Conservation (phyloP, 495 filamentous ascomycete species). For the Penicillium psychrofluorescens region DNA sequence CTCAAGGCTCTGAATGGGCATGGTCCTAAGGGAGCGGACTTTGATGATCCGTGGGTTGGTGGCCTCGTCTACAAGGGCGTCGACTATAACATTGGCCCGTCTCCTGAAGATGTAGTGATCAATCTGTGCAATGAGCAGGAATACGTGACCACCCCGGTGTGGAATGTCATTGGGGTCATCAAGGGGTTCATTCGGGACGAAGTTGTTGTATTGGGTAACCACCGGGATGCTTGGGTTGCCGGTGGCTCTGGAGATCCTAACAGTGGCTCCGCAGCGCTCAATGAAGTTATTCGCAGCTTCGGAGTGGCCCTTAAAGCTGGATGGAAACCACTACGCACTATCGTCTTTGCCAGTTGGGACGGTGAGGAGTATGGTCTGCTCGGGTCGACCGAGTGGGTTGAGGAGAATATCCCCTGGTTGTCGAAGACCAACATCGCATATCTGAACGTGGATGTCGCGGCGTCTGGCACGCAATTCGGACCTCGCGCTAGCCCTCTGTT, state of each 20-base stretch:
- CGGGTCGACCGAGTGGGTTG: conserved; percentile 69
- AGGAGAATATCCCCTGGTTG: conserved; percentile 84
- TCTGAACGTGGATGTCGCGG: conserved; percentile 63
- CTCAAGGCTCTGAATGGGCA: conserved; percentile 84
- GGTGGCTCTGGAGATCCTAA: conserved; percentile 82
- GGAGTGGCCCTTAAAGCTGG: conserved; percentile 64
- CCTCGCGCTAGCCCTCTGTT: conserved; percentile 62
- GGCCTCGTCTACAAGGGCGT: conserved; percentile 79
- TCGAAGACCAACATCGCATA: conserved; percentile 64
- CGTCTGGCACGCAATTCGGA: conserved; percentile 40
- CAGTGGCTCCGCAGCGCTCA: conserved; percentile 80
- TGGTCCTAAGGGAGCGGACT: conserved; percentile 69
- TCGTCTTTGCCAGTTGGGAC: conserved; percentile 70
- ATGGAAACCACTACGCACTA: conserved; percentile 84
- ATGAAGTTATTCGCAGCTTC: conserved; percentile 81
- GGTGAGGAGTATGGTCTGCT: conserved; percentile 67
- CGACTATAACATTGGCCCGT: conserved; percentile 85
- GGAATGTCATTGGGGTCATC: conserved; percentile 93
- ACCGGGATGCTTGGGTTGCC: conserved; percentile 90
- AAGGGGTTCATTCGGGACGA: conserved; percentile 85
- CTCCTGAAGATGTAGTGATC: conserved; percentile 64
- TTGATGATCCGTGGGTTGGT: conserved; percentile 65
- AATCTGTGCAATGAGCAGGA: conserved; percentile 86
- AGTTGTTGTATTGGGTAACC: conserved; percentile 89
- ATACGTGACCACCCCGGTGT: conserved; percentile 80